Evolutionary conservation across 108 stramenopile genomes (phyloP).

Genomic region (Cyclotella cryptica): DNA sequence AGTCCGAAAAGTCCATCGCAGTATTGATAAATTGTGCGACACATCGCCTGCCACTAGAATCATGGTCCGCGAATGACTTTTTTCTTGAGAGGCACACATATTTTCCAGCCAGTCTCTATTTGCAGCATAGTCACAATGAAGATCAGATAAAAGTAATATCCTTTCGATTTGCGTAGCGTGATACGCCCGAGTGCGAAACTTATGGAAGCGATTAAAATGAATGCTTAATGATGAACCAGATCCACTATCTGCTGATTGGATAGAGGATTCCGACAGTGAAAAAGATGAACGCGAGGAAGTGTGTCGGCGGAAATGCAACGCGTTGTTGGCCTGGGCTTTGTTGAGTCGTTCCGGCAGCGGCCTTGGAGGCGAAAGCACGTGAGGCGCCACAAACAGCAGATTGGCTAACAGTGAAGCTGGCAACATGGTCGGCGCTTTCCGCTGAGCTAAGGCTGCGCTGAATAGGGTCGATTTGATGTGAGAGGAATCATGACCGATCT

Average conservation of each 20-base stretch:
- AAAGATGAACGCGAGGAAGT: neutral
- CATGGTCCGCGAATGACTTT: constrained; percentile 25
- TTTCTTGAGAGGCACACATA: constrained; percentile 15
- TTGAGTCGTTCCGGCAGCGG: neutral
- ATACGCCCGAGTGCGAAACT: constrained; percentile 20
- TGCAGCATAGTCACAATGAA: constrained; percentile 46
- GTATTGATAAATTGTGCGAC: constrained; percentile 42
- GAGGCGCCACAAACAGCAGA: constrained; percentile 1
- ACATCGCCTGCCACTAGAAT: constrained; percentile 52
- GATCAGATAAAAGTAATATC: constrained; percentile 41
- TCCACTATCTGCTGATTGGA: neutral
- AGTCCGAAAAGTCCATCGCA: constrained; percentile 52
- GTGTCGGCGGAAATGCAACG: too few relatives aligned
- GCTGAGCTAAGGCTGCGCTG: too few relatives aligned
- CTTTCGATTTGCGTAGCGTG: constrained; percentile 35
- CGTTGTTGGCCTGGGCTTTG: too few relatives aligned
- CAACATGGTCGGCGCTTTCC: neutral
- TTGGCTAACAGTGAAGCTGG: neutral
- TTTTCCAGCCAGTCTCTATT: constrained; percentile 45
- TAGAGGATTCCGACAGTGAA: neutral
- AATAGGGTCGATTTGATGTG: too few relatives aligned
- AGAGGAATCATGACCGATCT: too few relatives aligned
- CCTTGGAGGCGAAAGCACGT: neutral
- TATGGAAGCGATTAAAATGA: constrained; percentile 22
- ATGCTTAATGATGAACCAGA: neutral